Base-by-base conservation (phyloP, 2,329 filamentous ascomycete species). In the Cladophialophora exuberans region DNA sequence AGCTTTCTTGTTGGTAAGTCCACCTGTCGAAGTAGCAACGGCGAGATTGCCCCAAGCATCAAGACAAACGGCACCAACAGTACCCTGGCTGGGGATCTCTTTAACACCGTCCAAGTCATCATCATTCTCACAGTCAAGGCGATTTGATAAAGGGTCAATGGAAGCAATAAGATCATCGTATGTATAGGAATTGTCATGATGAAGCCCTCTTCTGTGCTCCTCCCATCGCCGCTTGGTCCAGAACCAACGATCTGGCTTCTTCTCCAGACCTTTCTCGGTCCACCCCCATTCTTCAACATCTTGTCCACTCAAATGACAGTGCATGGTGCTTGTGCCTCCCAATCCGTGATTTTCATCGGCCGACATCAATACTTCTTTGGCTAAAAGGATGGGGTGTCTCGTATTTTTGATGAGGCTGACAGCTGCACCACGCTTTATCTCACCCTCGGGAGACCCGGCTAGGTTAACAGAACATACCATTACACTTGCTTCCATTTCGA, bases 1-100 rank as follows among this genome's bases (percentile, higher is more conserved):
- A 0, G 89, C 88, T 51, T 93, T 73, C 75, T 96, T 96, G 69
- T 96, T 96, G 18, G 91, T 96, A 70, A 96, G 69, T 0, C 91
- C 91, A 4, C 91, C 91, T 0, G 83, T 86, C 30, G 79, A 83
- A 0, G 83, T 86, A 2, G 83, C 83, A 41, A 78, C 79, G 50
- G 88, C 91, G 2, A 95, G 71, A 3, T 87, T 83, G 0, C 90
- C 90, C 35, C 85, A 81, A n/a, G 75, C 76, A 69, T 96, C 91
- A 6, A 96, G 74, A 20, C 88, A 90, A 0, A 96, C 89, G 6
- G 88, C 89, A 1, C 91, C 91, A 25, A 88, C 87, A 0, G 91
- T 96, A 0, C 91, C 91, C 71, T 95, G 90, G 1, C 89, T 87
- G 13, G 95, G 76, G 66, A 87, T 90, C 62, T 85, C 82, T 1